These are phyloP conservation scores for Ogataea methylovora DNA, from an alignment of 805 yeast species.

Conservation along the genomic window DNA sequence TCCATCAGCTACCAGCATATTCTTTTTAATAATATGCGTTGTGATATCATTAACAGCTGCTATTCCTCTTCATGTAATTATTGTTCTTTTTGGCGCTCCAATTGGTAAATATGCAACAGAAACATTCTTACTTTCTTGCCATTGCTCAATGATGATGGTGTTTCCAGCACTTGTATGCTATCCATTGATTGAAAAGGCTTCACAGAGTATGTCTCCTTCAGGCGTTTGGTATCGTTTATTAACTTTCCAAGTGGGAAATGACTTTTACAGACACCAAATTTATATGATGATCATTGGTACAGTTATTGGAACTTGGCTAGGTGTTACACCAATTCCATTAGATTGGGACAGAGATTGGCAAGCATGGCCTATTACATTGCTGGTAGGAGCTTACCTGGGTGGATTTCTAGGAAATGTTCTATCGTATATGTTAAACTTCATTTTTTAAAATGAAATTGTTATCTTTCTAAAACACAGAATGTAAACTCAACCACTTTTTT, in stretches of 20 bases:
- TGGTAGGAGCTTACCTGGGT: constrained; percentile 76
- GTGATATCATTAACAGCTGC: constrained; percentile 29
- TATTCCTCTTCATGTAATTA: constrained; percentile 27
- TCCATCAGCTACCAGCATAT: constrained; percentile 11
- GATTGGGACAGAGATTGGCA: constrained; percentile 99
- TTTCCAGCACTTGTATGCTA: constrained; percentile 57
- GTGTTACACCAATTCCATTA: constrained; percentile 87
- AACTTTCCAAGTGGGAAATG: constrained; percentile 21
- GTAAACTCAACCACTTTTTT: too few relatives aligned
- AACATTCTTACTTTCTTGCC: constrained; percentile 55
- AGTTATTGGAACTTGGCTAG: constrained; percentile 77
- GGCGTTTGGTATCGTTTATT: constrained; percentile 17
- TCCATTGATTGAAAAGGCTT: constrained; percentile 31
- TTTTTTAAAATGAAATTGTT: not conserved
- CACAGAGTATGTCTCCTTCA: constrained; percentile 15
- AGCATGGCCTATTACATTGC: constrained; percentile 84
- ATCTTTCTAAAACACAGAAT: too few relatives aligned
- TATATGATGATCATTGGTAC: constrained; percentile 34
- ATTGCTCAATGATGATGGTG: constrained; percentile 49
- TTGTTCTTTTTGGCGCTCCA: constrained; percentile 80
- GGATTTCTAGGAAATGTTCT: constrained; percentile 44
- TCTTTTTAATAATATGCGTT: constrained; percentile 22
- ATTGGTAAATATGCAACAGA: constrained; percentile 41
- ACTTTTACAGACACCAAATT: constrained; percentile 22
- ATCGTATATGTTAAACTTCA: constrained; percentile 7